These are phyloP conservation scores for Phytophthora pseudosyringae DNA, from an alignment of 352 stramenopile genomes.

Conservation along the genomic window DNA sequence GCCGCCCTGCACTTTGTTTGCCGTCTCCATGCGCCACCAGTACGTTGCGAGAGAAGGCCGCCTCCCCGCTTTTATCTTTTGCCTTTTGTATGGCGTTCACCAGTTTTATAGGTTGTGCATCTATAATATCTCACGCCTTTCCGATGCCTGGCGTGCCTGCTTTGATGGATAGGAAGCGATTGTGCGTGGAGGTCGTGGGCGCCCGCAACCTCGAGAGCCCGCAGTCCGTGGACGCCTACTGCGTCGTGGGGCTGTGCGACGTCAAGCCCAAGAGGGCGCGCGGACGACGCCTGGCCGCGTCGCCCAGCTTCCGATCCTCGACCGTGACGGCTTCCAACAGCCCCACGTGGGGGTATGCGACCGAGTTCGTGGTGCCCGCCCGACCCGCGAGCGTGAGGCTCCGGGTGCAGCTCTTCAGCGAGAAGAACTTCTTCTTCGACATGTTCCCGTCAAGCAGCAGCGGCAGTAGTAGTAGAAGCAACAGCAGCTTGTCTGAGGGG, in stretches of 20 bases:
- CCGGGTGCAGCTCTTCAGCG: constrained; percentile 63
- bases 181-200: constrained; percentile 75
- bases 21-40: constrained; percentile 12
- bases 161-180: constrained; percentile 42
- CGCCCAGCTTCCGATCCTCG: constrained; percentile 34
- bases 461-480: constrained; percentile 21
- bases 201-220: constrained; percentile 73
- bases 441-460: constrained; percentile 66
- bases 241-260: constrained; percentile 53
- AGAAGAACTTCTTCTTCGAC: constrained; percentile 88
- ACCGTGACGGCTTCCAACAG: constrained; percentile 43
- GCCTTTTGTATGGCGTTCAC: neutral
- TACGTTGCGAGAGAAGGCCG: constrained; percentile 5
- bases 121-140: neutral
- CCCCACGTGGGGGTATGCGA: constrained; percentile 53
- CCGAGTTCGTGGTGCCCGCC: constrained; percentile 43
- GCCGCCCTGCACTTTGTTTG: neutral
- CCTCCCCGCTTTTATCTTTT: neutral
- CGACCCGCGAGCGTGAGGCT: constrained; percentile 31
- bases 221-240: constrained; percentile 73
- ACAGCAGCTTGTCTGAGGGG: constrained; percentile 12
- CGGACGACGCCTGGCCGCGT: constrained; percentile 9
- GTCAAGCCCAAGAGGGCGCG: constrained; percentile 24
- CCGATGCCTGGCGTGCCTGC: constrained; percentile 5
- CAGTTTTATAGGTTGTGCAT: neutral